A percentile compares a stretch with the other conserved stretches of the same genome.
These are phyloP conservation scores for Daldinia vernicosa DNA, from an alignment of 495 filamentous ascomycete genomes.

Conservation along the genomic window DNA sequence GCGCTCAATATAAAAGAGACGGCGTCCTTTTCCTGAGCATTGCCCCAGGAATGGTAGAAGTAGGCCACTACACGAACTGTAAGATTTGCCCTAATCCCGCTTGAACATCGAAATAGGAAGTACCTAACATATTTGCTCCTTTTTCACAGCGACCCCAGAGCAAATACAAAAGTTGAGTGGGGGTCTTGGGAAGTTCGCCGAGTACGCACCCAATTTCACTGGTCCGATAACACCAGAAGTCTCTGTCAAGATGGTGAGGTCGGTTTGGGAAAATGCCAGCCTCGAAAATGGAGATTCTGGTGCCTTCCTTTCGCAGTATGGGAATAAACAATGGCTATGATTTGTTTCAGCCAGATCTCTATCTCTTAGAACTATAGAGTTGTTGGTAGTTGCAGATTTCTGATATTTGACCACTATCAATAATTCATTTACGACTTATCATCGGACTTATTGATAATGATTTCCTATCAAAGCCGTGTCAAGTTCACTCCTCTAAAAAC, in stretches of 20 bases:
- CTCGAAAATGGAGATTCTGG: neutral
- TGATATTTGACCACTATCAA: too few relatives aligned
- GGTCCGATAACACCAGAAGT: neutral
- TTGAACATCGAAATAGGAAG: neutral
- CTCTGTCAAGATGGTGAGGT: neutral
- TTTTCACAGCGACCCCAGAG: neutral
- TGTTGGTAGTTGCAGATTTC: neutral
- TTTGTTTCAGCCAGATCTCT: neutral
- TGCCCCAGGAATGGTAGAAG: neutral
- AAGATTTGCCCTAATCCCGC: neutral
- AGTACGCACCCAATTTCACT: neutral
- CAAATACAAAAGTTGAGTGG: neutral
- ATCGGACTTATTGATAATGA: too few relatives aligned
- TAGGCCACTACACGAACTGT: neutral
- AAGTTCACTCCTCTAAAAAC: too few relatives aligned
- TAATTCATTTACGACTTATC: too few relatives aligned
- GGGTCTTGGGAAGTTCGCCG: neutral
- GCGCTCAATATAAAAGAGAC: conserved; percentile 54
- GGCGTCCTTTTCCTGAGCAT: neutral
- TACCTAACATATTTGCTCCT: neutral
- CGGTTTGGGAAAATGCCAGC: neutral
- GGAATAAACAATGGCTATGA: neutral
- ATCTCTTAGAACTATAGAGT: neutral
- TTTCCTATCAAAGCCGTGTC: too few relatives aligned
- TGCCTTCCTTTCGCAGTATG: neutral